These are phyloP conservation scores for Cryptococcus sp. DNA, from an alignment of 1,284 basidiomycete species.

Conservation along the genomic window DNA sequence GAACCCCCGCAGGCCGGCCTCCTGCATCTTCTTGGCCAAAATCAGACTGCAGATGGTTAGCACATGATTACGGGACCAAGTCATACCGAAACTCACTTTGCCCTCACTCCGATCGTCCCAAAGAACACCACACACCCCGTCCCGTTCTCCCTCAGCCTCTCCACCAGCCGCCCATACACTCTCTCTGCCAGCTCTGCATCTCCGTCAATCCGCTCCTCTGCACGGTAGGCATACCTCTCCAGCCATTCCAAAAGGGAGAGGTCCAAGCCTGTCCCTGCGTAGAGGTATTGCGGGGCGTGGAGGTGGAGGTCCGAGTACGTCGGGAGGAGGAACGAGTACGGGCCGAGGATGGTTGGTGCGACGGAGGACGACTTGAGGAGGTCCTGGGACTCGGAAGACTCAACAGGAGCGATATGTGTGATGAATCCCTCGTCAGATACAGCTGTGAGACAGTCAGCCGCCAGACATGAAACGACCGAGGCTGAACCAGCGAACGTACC, in stretches of 20 bases:
- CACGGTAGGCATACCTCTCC: constrained; percentile 68
- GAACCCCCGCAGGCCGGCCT: constrained; percentile 68
- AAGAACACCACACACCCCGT: constrained; percentile 73
- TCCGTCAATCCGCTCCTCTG: constrained; percentile 68
- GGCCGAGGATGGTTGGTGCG: constrained; percentile 43
- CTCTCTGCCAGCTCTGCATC: constrained; percentile 59
- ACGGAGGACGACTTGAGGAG: constrained; percentile 9
- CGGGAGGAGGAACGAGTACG: constrained; percentile 66
- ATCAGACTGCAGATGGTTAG: constrained; percentile 57
- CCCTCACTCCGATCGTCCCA: constrained; percentile 71
- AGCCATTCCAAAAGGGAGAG: constrained; percentile 80
- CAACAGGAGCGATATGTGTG: constrained; percentile 53
- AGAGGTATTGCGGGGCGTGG: constrained; percentile 80
- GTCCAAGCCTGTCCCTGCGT: constrained; percentile 77
- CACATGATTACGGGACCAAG: not conserved
- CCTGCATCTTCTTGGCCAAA: constrained; percentile 66
- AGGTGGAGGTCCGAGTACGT: constrained; percentile 76
- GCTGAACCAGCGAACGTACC: constrained; percentile 49
- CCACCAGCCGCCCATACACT: constrained; percentile 65
- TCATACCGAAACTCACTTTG: constrained; percentile 60
- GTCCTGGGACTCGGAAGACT: constrained; percentile 43
- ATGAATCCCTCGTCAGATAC: constrained; percentile 60
- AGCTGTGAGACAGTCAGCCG: constrained; percentile 45
- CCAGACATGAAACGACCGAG: not conserved
- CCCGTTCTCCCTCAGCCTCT: constrained; percentile 64